Base-by-base conservation (phyloP, 2,329 filamentous ascomycete species). In the Leptographium wingfieldii region DNA sequence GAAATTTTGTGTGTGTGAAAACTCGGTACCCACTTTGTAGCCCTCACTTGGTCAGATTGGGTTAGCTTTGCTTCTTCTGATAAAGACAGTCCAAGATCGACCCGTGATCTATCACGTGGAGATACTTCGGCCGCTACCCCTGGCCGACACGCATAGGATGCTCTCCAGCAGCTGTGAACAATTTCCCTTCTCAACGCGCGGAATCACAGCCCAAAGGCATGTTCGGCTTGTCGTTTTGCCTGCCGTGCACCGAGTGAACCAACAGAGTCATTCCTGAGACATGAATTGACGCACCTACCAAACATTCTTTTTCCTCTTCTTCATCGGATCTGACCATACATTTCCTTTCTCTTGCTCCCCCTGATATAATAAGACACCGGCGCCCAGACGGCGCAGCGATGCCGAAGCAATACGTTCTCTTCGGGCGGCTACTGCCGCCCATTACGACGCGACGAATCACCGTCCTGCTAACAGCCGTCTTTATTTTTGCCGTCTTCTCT, bases 391-490 rank as follows among this genome's bases (percentile, higher is more conserved):
- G 6, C 11, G 19, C 38, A 64, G 65, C 60, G 35, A 80, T 80
- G 77, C 76, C 76, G 33, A 74, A 74, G 62, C 74, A 76, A 65
- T 73, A 72, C 64, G 72, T 71, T 54, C 33, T 81, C 51, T 75
- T 78, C 57, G 78, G 79, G 57, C 73, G 76, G 57, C 74, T 76
- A 19, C 66, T 82, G 63, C 75, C 77, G 61, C 77, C 77, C 58
- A 70, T 84, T 61, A 72, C 74, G 53, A 73, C 80, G 27, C 78
- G 80, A 55, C 80, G 79, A 59, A 70, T 83, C 63, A 77, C 77
- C 22, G 68, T 80, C 58, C 71, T 84, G 27, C 72, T 85, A 49
- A 71, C 76, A 60, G 68, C 72, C 59, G 71, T 85, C 54, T 74
- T 77, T 61, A 63, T 82, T 48, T 79, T 83, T 64, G 80, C 79